Percentiles rank a stretch among this genome's conserved stretches.
phyloP scores from a whole-genome alignment of 1,284 basidiomycete genomes.

The Chalciporus piperatoides region DNA sequence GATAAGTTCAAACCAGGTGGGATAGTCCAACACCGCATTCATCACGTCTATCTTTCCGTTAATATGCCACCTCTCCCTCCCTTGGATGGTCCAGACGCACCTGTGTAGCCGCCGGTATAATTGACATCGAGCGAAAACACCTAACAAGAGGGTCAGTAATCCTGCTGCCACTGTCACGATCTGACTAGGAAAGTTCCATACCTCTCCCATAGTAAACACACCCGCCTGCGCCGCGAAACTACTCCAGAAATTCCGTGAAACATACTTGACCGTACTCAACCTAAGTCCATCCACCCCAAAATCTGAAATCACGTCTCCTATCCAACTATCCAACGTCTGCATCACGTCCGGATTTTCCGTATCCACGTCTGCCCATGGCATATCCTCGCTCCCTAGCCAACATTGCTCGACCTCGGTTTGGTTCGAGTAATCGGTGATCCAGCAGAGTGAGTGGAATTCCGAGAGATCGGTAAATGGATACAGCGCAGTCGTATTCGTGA shows the following conservation, averaged over 20 bases:
- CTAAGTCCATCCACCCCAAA: conserved; percentile 65
- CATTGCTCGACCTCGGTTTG: conserved; percentile 68
- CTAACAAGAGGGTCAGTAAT: conserved; percentile 22
- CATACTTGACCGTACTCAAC: conserved; percentile 47
- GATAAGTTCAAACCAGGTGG: conserved; percentile 59
- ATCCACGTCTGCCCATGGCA: conserved; percentile 68
- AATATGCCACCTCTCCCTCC: background rate
- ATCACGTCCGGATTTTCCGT: conserved; percentile 63
- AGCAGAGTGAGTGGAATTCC: conserved; percentile 38
- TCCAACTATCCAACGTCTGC: conserved; percentile 54
- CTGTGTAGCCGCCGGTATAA: conserved; percentile 40
- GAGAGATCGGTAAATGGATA: conserved; percentile 35
- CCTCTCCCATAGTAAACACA: conserved; percentile 78
- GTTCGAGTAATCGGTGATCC: conserved; percentile 52
- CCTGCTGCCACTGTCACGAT: background rate
- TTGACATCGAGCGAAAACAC: conserved; percentile 39
- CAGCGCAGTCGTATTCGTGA: conserved; percentile 38
- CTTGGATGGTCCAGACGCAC: conserved; percentile 24
- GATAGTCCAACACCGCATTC: conserved; percentile 62
- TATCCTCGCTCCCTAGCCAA: conserved; percentile 67
- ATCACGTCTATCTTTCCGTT: conserved; percentile 32
- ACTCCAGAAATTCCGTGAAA: conserved; percentile 60
- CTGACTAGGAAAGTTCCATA: conserved; percentile 30
- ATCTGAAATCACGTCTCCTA: conserved; percentile 49
- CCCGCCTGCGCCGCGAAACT: conserved; percentile 60